Conservation (phyloP, 768 basidiomycete genomes). For the Phaeotremella fagi region DNA sequence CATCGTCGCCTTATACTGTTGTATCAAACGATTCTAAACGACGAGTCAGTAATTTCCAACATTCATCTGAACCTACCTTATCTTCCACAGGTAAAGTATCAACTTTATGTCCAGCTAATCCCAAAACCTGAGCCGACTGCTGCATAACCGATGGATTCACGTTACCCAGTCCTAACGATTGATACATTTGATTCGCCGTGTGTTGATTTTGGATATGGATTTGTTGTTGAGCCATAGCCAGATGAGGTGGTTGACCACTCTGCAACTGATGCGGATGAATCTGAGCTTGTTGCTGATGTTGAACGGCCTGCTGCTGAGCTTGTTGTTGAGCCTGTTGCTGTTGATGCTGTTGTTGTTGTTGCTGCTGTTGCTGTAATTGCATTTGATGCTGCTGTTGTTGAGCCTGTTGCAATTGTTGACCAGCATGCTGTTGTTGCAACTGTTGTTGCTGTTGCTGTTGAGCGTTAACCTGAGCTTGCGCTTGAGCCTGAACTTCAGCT, state of each 20-base stretch:
- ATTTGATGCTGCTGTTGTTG: slow-evolving; percentile 1
- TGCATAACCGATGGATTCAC: slow-evolving; percentile 32
- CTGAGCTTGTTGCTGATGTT: slow-evolving; percentile 3
- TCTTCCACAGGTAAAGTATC: slow-evolving; percentile 30
- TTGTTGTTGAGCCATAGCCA: slow-evolving; percentile 5
- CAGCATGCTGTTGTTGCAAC: slow-evolving; percentile 17
- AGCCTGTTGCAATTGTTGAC: slow-evolving; percentile 18
- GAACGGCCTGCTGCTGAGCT: slow-evolving; percentile 7
- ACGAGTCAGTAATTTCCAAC: neutral
- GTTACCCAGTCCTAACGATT: slow-evolving; percentile 25
- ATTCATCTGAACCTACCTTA: slow-evolving; percentile 19
- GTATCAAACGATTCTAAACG: slow-evolving; percentile 27
- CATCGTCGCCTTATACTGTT: slow-evolving; percentile 20
- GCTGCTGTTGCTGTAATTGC: slow-evolving; percentile 3
- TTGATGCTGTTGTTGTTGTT: slow-evolving; percentile 18
- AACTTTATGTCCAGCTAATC: slow-evolving; percentile 31
- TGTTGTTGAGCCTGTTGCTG: slow-evolving; percentile 15
- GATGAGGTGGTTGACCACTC: neutral
- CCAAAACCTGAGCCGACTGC: slow-evolving; percentile 25
- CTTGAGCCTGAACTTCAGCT: slow-evolving; percentile 6
- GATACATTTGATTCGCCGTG: slow-evolving; percentile 33
- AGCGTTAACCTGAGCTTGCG: slow-evolving; percentile 9
- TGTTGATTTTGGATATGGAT: slow-evolving; percentile 22
- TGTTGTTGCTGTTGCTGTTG: slow-evolving; percentile 17
- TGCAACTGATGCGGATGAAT: neutral